Evolutionary conservation across 2,329 filamentous ascomycete species (phyloP), one percentile per base, ranked within the genome.

Genomic region (Helotiales sp.): DNA sequence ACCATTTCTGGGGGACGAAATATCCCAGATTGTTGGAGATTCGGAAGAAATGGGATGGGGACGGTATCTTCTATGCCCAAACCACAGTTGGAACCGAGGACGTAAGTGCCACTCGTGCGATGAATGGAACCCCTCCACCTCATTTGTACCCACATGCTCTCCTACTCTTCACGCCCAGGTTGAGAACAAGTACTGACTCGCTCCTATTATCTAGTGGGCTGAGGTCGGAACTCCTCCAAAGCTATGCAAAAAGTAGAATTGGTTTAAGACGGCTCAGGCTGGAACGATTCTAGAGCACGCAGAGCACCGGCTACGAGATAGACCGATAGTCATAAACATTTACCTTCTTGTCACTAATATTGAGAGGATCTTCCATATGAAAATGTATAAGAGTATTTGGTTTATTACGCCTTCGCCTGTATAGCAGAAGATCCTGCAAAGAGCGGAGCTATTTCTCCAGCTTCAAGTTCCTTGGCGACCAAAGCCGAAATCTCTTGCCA

Each of bases 401-500:
- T n/a, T n/a, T n/a, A n/a, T n/a, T n/a, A n/a, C n/a, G n/a, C 37
- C 52, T 55, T 37, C 5, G 30, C 7, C n/a, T 57, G 28, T 37
- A 7, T 24, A 10, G n/a, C 52, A 24, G 32, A 37, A 15, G 30
- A 24, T 11, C n/a, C 43, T 11, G 28, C 7, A 58, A 71, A 83
- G 15, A 83, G 68, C 4, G 80, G 80, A 15, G 76, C 78, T 59
- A 83, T 79, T 34, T 77, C 72, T 1, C 79, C 80, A 1, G 66
- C 73, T 37, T 70, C 70, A 57, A 82, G 69, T 69, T 82, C 81
- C 37, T 75, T 71, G 3, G 69, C 66, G 13, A 82, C 81, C 15
- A 74, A 58, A 4, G 72, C 64, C 1, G 80, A 81, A n/a, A 83
- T 75, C 55, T 79, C 78, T 6, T 77, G 70, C 82, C 82, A 84